Evolutionary conservation across 2,329 filamentous ascomycete genomes (phyloP), one percentile per base, ranked within the genome.

Genomic region (Byssochlamys sp.): DNA sequence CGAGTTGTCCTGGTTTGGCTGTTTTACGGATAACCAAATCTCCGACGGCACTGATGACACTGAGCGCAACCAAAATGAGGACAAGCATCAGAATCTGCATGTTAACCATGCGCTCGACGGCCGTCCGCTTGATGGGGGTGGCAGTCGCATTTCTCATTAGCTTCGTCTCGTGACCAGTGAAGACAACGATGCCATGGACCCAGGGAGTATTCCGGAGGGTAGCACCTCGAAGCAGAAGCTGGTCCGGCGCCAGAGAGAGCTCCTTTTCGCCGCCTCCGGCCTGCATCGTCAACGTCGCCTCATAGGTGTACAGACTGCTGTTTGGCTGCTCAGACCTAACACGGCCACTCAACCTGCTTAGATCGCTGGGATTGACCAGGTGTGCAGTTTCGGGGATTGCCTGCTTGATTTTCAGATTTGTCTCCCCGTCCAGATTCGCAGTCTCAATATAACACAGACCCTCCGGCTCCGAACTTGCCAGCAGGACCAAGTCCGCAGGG

Each of bases 371-470:
- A 69, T 90, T 96, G 59, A 99, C 91, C 69, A 96, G 80, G 60
- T 88, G 81, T 12, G 88, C 86, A 0, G 94, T 99, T 77, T 99
- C 94, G 0, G 94, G 92, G 56, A 96, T 86, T 1, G 86, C 92
- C 77, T 99, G 94, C 77, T 99, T 99, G 77, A 99, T 96, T 77
- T 99, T 99, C 65, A 99, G 78, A 71, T 99, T 99, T 24, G 94
- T 99, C 75, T 99, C 94, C 65, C 94, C 94, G 67, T 99, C 94
- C 58, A 99, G 79, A 70, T 99, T 99, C 26, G 94, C 92, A 1
- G 94, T 99, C 76, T 99, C 94, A 69, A 99, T 97, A 72, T 99
- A 99, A 75, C 94, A 99, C 57, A 99, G 78, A 66, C 94, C 94
- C 77, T 99, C 94, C 1, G 94, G 95, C 71, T 99, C 95, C 5